These are phyloP conservation scores for Vitellaria paradoxa DNA, from an alignment of 179 eudicot genomes.

Conservation along the genomic window DNA sequence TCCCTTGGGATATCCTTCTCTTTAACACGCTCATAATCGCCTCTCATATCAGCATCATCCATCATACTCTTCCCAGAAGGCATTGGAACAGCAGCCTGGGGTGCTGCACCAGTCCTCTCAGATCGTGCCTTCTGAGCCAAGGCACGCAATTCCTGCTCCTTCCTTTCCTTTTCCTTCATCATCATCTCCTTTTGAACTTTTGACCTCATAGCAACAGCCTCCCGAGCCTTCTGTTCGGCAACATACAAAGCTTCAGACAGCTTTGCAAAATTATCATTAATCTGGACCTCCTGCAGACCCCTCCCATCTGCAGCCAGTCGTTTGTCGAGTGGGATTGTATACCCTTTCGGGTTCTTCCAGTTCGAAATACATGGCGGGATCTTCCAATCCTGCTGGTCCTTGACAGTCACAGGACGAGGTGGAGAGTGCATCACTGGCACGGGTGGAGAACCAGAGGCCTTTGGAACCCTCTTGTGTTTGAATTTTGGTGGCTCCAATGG, in stretches of 20 bases:
- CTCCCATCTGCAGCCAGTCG: conserved; percentile 96
- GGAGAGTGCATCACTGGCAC: conserved; percentile 93
- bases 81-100: conserved; percentile 40
- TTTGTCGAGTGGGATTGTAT: conserved; percentile 85
- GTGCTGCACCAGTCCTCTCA: conserved; percentile 68
- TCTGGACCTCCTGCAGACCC: conserved; percentile 90
- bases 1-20: conserved; percentile 47
- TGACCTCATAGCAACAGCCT: conserved; percentile 81
- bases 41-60: conserved; percentile 43
- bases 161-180: conserved; percentile 82
- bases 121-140: conserved; percentile 83
- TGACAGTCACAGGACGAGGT: conserved; percentile 88
- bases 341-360: conserved; percentile 96
- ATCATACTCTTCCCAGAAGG: conserved; percentile 41
- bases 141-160: conserved; percentile 64
- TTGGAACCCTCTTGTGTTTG: conserved; percentile 90
- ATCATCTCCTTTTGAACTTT: conserved; percentile 95
- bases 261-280: conserved; percentile 88
- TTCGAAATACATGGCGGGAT: conserved; percentile 94
- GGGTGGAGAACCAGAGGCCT: conserved; percentile 84
- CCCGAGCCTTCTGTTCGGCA: conserved; percentile 88
- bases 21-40: conserved; percentile 43
- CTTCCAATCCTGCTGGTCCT: conserved; percentile 95
- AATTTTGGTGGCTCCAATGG: conserved; percentile 93
- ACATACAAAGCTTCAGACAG: conserved; percentile 80